These are phyloP conservation scores for Rhodomyrtus tomentosa DNA, from an alignment of 345 rosid genomes.

Conservation along the genomic window DNA sequence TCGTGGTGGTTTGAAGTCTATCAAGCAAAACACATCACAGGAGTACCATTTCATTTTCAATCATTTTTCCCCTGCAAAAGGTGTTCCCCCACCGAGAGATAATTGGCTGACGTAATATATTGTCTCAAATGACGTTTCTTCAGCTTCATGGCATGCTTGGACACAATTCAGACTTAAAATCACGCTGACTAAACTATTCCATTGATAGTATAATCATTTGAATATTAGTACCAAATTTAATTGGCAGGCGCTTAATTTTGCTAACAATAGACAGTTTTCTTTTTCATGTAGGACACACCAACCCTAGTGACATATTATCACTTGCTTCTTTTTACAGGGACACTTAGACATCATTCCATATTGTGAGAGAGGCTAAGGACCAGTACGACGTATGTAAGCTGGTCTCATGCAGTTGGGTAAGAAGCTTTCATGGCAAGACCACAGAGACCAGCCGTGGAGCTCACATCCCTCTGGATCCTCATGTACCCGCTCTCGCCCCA, in stretches of 20 bases:
- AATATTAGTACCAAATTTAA: background rate
- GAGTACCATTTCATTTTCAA: background rate
- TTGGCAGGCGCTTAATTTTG: background rate
- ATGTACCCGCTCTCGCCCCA: conserved; percentile 17
- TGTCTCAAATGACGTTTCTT: background rate
- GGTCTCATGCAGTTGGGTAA: conserved; percentile 1
- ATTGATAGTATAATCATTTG: background rate
- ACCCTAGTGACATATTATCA: background rate
- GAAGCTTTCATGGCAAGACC: conserved; percentile 24
- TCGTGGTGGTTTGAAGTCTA: background rate
- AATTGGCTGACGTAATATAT: background rate
- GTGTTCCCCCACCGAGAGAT: background rate
- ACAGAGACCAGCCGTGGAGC: conserved; percentile 26
- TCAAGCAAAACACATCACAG: background rate
- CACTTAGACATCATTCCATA: background rate
- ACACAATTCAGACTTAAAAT: background rate
- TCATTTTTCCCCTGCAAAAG: background rate
- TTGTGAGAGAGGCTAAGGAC: background rate
- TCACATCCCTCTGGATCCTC: conserved; percentile 28
- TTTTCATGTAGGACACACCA: background rate
- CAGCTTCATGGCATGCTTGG: background rate
- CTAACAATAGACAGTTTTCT: background rate
- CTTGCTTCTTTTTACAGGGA: background rate
- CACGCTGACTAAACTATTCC: background rate
- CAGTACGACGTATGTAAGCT: background rate